A percentile compares a stretch with the other conserved stretches of the same genome.
Conservation (phyloP, 2,329 filamentous ascomycete species). For the Cercospora beticola region DNA sequence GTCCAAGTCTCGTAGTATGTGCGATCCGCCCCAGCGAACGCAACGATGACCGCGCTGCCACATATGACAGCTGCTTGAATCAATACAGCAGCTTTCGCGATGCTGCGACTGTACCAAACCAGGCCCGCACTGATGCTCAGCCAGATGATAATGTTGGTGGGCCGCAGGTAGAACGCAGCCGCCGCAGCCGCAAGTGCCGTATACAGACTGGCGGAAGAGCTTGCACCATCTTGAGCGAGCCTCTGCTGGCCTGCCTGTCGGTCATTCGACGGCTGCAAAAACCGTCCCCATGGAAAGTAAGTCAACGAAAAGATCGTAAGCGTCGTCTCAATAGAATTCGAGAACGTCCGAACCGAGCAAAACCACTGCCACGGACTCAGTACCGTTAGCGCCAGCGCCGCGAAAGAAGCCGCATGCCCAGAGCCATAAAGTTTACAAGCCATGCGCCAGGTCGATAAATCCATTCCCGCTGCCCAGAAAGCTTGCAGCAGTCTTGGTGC, state of each 20-base stretch:
- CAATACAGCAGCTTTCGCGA: slow-evolving; percentile 20
- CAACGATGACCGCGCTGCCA: slow-evolving; percentile 58
- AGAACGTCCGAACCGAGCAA: slow-evolving; percentile 87
- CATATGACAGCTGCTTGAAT: slow-evolving; percentile 16
- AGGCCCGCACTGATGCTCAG: slow-evolving; percentile 60
- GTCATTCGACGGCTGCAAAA: slow-evolving; percentile 11
- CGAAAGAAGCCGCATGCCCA: slow-evolving; percentile 62
- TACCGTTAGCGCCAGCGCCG: slow-evolving; percentile 67
- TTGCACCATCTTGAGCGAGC: background rate
- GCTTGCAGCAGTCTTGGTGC: slow-evolving; percentile 77
- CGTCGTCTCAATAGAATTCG: slow-evolving; percentile 89
- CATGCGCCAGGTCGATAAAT: slow-evolving; percentile 86
- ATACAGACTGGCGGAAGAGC: slow-evolving; percentile 21
- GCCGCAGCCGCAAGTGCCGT: slow-evolving; percentile 73
- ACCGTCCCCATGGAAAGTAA: slow-evolving; percentile 77
- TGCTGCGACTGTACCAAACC: slow-evolving; percentile 46
- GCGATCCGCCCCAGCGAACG: slow-evolving; percentile 67
- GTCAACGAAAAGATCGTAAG: slow-evolving; percentile 77
- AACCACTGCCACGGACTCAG: slow-evolving; percentile 96
- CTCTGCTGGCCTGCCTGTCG: background rate
- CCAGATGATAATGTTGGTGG: slow-evolving; percentile 90
- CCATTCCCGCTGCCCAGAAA: slow-evolving; percentile 71
- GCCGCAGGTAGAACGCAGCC: slow-evolving; percentile 78
- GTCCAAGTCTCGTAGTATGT: slow-evolving; percentile 80
- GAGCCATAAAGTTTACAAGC: slow-evolving; percentile 70